A percentile compares a stretch with the other conserved stretches of the same genome.
Conservation (phyloP, 805 yeast species). For the Cyberlindnera japonica region DNA sequence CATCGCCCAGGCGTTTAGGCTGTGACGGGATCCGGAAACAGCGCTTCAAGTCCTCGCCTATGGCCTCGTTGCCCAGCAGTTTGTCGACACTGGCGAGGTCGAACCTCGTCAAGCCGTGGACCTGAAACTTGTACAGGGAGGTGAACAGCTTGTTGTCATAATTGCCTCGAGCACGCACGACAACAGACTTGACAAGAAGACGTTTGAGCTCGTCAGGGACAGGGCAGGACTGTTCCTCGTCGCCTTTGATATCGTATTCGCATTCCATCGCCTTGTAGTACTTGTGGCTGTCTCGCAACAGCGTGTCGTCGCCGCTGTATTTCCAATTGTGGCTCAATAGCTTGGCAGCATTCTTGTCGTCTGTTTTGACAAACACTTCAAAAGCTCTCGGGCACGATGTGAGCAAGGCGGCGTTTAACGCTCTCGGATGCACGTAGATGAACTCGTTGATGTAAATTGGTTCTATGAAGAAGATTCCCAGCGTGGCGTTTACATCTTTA, state of each 20-base stretch:
- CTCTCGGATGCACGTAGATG: slow-evolving; percentile 35
- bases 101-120: slow-evolving; percentile 40
- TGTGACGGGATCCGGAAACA: slow-evolving; percentile 13
- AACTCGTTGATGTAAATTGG: slow-evolving; percentile 37
- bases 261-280: slow-evolving; percentile 13
- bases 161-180: slow-evolving; percentile 31
- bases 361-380: slow-evolving; percentile 29
- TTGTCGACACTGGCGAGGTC: slow-evolving; percentile 27
- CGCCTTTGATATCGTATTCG: slow-evolving; percentile 13
- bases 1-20: too few relatives aligned
- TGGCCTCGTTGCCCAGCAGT: slow-evolving; percentile 15
- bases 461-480: slow-evolving; percentile 36
- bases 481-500: slow-evolving; percentile 5
- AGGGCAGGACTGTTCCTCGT: slow-evolving; percentile 27
- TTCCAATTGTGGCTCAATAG: too few relatives aligned
- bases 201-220: slow-evolving; percentile 32
- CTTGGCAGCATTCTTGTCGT: slow-evolving; percentile 6
- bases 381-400: slow-evolving; percentile 37
- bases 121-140: slow-evolving; percentile 35
- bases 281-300: background rate
- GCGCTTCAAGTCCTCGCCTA: slow-evolving; percentile 14
- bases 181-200: slow-evolving; percentile 31
- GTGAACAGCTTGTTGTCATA: slow-evolving; percentile 36
- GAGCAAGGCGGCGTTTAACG: slow-evolving; percentile 34
- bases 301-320: background rate